A percentile compares a stretch with the other conserved stretches of the same genome.
These are phyloP conservation scores for Phaseolus lunatus DNA, from an alignment of 306 rosid genomes.

Conservation along the genomic window DNA sequence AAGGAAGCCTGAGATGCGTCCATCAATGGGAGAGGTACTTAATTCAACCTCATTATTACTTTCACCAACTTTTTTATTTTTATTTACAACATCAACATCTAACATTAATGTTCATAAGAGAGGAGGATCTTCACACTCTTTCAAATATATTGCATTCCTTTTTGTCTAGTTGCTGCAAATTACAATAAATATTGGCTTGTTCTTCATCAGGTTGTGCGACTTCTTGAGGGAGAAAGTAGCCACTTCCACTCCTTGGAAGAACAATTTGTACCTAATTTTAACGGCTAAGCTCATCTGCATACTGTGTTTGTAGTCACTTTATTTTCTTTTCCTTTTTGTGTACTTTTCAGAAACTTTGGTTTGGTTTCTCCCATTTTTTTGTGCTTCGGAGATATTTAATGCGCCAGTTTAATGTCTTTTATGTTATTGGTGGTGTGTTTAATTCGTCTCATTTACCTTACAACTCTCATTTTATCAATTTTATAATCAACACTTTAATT, in stretches of 20 bases:
- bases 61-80: neutral
- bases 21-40: slow-evolving; percentile 78
- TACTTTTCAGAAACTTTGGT: slow-evolving; percentile 3
- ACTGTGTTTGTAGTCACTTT: neutral
- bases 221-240: slow-evolving; percentile 76
- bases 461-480: too few species aligned
- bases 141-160: slow-evolving; percentile 8
- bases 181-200: neutral
- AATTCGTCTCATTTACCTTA: too few species aligned
- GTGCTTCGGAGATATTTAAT: slow-evolving; percentile 13
- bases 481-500: too few species aligned
- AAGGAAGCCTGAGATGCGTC: slow-evolving; percentile 70
- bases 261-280: slow-evolving; percentile 51
- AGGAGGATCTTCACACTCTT: too few species aligned
- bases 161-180: slow-evolving; percentile 12
- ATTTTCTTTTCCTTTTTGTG: neutral
- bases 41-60: neutral
- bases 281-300: neutral
- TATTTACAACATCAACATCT: neutral
- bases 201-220: slow-evolving; percentile 77
- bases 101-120: neutral
- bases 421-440: neutral
- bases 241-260: slow-evolving; percentile 60
- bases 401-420: neutral
- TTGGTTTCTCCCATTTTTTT: slow-evolving; percentile 24